phyloP scores from a whole-genome alignment of 1,139 yeast species.

The Blastobotrys malaysiensis region DNA sequence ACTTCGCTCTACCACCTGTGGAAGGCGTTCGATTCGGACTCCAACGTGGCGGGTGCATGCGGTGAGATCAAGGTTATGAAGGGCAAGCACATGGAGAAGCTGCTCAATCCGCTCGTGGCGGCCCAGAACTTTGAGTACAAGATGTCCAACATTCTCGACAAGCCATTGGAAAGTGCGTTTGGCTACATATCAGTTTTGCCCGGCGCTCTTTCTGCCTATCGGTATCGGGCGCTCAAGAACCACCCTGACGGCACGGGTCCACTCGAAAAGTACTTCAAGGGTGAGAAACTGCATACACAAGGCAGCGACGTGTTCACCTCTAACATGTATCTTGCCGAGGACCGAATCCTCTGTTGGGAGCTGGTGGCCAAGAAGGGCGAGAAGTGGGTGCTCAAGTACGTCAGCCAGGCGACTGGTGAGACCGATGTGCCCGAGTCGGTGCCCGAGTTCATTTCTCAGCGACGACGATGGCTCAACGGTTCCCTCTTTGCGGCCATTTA shows the following conservation, averaged over 20 bases:
- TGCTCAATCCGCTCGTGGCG: conserved; percentile 87
- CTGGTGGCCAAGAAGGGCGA: conserved; percentile 81
- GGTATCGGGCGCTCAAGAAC: conserved; percentile 80
- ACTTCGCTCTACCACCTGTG: conserved; percentile 86
- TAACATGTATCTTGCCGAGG: conserved; percentile 96
- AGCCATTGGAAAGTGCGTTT: conserved; percentile 87
- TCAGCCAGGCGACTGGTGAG: conserved; percentile 90
- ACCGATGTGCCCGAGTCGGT: conserved; percentile 94
- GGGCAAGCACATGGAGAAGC: conserved; percentile 74
- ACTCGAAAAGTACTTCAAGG: conserved; percentile 78
- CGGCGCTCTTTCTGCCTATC: conserved; percentile 92
- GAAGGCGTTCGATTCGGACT: conserved; percentile 95
- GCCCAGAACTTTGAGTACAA: conserved; percentile 96
- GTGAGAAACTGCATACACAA: conserved; percentile 58
- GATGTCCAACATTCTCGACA: conserved; percentile 90
- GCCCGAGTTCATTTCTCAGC: conserved; percentile 87
- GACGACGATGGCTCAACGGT: conserved; percentile 98
- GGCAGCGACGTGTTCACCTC: conserved; percentile 83
- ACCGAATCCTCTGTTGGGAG: conserved; percentile 96
- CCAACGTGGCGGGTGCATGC: conserved; percentile 97
- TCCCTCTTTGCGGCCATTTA: conserved; percentile 94
- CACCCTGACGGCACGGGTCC: conserved; percentile 94
- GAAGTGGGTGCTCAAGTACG: conserved; percentile 90
- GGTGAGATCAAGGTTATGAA: conserved; percentile 95
- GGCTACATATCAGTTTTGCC: conserved; percentile 94